Base-by-base conservation (phyloP, 176 grass and related monocot genomes). In the Juncus inflexus region DNA sequence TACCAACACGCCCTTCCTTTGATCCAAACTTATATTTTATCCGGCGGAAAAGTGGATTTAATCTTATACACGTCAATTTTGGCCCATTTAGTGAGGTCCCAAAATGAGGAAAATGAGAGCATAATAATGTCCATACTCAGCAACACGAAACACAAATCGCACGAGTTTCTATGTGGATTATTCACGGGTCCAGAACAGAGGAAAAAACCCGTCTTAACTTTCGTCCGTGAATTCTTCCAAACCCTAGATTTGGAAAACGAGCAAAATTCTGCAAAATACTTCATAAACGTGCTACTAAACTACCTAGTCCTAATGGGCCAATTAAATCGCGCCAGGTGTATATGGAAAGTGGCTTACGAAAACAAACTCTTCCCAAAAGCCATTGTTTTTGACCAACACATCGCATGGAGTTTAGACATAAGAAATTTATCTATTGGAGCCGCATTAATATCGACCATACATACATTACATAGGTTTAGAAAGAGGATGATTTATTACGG, bases 401-500 rank as follows among this genome's bases (percentile, higher is more conserved):
- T 97, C 4, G 94, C 88, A 12, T 97, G 94, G 94, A 91, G 84
- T 47, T 73, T 97, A 77, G 94, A 97, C 6, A 65, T 92, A 11
- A 53, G 85, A 9, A 97, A 91, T 63, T 66, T 97, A 43, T 92
- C 88, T 0, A 79, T 97, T 3, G 94, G 94, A 0, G 94, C 88
- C 2, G 88, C 88, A 0, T 67, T 97, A 0, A 68, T 97, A 8
- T 75, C 92, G 0, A 84, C 81, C 0, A 87, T 91, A 65, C 92
- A 97, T 69, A 97, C 92, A 0, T 74, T 97, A 60, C 92, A 97
- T 55, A 62, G 92, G 3, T 97, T 97, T 68, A 89, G 94, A 80
- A 97, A 97, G 83, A 57, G 94, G 56, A 91, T 97, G 94, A 65
- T 97, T 4, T 97, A 97, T 75, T 91, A 97, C 0, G 92, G 92